phyloP scores from a whole-genome alignment of 495 filamentous ascomycete genomes.

The Neurospora discreta region DNA sequence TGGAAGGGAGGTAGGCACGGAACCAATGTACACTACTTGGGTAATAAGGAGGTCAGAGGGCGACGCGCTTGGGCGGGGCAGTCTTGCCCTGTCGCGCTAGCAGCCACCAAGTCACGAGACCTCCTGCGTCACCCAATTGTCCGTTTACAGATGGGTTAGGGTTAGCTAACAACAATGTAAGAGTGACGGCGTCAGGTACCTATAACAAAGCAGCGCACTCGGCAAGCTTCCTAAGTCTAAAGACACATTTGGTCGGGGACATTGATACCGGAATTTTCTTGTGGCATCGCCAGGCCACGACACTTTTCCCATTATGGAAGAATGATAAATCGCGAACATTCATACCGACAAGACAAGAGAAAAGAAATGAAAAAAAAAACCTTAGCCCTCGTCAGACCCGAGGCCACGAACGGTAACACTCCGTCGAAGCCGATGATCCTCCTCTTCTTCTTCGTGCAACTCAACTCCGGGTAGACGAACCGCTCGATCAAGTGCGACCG shows the following conservation, averaged over 20 bases:
- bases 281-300: neutral
- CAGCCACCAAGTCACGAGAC: neutral
- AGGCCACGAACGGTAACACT: conserved; percentile 23
- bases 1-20: neutral
- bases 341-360: neutral
- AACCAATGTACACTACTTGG: neutral
- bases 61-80: neutral
- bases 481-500: conserved; percentile 71
- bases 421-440: conserved; percentile 29
- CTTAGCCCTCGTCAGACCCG: conserved; percentile 8
- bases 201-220: neutral
- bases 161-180: neutral
- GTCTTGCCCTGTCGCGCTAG: neutral
- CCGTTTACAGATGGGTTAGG: neutral
- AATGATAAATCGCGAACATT: neutral
- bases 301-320: neutral
- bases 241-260: neutral
- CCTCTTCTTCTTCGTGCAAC: conserved; percentile 32
- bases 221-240: neutral
- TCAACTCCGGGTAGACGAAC: conserved; percentile 57
- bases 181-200: neutral
- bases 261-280: neutral
- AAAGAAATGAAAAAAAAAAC: neutral
- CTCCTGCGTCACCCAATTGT: neutral
- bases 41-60: neutral